These are phyloP conservation scores for Alnus glutinosa DNA, from an alignment of 306 rosid species.

Conservation along the genomic window DNA sequence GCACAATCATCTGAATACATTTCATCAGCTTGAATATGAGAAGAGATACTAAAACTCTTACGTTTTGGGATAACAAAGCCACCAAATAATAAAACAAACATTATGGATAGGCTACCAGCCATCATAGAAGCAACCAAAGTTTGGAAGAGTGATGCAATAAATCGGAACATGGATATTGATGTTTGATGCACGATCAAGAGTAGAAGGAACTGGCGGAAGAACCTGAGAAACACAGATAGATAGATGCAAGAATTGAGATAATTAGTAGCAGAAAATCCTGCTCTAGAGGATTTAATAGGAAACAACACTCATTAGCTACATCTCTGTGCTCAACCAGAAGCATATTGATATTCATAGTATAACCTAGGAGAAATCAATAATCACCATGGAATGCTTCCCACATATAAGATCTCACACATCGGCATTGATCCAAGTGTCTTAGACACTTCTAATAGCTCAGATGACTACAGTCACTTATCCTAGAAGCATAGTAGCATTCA, in stretches of 20 bases:
- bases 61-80: conserved; percentile 35
- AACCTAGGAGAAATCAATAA: not conserved
- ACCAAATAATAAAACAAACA: conserved; percentile 27
- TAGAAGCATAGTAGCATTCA: no score
- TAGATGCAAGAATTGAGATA: not conserved
- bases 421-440: no score
- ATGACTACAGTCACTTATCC: no score
- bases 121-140: conserved; percentile 29
- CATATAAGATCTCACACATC: no score
- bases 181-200: conserved; percentile 29
- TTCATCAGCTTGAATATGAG: not conserved
- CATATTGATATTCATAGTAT: not conserved
- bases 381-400: not conserved
- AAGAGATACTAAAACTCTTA: conserved; percentile 16
- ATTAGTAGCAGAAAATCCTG: not conserved
- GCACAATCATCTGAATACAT: not conserved
- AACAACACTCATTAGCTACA: not conserved
- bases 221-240: conserved; percentile 25
- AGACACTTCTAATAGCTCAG: no score
- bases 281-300: not conserved
- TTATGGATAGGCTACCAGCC: conserved; percentile 26
- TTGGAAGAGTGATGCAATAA: conserved; percentile 34
- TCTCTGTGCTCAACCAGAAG: not conserved
- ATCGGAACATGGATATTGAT: conserved; percentile 41
- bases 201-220: conserved; percentile 40